Conservation (phyloP, 2,329 filamentous ascomycete genomes). For the Clonostachys solani region DNA sequence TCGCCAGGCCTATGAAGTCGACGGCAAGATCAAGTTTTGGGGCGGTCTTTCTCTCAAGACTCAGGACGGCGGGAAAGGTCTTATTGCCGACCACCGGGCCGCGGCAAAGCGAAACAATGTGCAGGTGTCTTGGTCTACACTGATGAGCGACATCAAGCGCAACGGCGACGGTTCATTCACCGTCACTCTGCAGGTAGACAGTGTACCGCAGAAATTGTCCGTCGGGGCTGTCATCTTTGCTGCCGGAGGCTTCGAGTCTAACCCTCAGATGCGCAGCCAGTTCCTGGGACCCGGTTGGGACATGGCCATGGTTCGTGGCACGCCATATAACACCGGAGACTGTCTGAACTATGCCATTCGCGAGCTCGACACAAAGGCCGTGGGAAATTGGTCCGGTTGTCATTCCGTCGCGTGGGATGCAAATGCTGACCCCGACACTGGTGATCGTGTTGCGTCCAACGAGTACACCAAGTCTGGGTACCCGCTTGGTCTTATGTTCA, state of each 20-base stretch:
- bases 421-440: constrained; percentile 47
- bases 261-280: constrained; percentile 48
- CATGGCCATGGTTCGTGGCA: constrained; percentile 55
- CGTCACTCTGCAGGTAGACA: constrained; percentile 19
- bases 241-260: constrained; percentile 62
- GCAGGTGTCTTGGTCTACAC: constrained; percentile 35
- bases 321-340: constrained; percentile 61
- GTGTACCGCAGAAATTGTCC: constrained; percentile 17
- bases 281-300: constrained; percentile 58
- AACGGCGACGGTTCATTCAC: neutral
- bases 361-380: constrained; percentile 42
- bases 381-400: constrained; percentile 60
- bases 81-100: constrained; percentile 42
- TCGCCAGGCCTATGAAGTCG: constrained; percentile 61
- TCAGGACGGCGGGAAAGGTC: constrained; percentile 53
- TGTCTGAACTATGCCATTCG: constrained; percentile 47
- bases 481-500: constrained; percentile 62
- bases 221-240: constrained; percentile 44
- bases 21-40: constrained; percentile 60
- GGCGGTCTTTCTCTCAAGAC: constrained; percentile 59
- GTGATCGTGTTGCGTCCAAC: constrained; percentile 57
- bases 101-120: constrained; percentile 38
- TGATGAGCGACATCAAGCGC: constrained; percentile 18
- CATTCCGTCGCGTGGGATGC: constrained; percentile 64
- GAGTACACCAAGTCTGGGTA: constrained; percentile 68